Evolutionary conservation across 2,329 filamentous ascomycete species (phyloP).

Genomic region (Fusarium albidum): DNA sequence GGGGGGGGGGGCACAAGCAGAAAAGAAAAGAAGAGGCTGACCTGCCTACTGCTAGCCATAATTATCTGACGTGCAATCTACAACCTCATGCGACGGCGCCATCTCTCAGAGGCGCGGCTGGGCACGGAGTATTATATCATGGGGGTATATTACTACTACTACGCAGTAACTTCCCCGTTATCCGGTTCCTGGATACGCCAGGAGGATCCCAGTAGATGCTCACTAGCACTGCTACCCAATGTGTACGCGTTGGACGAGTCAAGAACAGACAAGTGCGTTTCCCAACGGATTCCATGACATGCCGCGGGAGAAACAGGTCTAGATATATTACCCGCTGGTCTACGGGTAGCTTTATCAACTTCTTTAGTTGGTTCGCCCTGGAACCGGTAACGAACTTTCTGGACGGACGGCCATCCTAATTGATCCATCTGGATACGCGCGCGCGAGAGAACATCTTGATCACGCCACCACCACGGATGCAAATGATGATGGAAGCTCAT

Average conservation of each 20-base stretch:
- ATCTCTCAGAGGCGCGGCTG: conserved; percentile 8
- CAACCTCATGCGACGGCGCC: conserved; percentile 8
- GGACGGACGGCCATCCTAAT: neutral
- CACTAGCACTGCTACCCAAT: too few species aligned
- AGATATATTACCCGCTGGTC: conserved; percentile 5
- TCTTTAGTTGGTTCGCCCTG: too few species aligned
- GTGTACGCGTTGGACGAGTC: neutral
- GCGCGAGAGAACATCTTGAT: too few species aligned
- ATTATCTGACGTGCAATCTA: conserved; percentile 9
- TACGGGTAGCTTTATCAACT: too few species aligned
- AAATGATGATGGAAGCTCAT: too few species aligned
- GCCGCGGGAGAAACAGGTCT: neutral
- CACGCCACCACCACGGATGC: too few species aligned
- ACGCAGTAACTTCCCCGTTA: neutral
- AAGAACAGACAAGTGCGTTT: neutral
- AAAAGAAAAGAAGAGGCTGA: neutral
- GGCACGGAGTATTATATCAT: too few species aligned
- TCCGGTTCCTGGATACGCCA: conserved; percentile 1
- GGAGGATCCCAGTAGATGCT: neutral
- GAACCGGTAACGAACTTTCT: too few species aligned
- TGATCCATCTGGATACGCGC: neutral
- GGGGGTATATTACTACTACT: neutral
- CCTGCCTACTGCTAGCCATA: neutral
- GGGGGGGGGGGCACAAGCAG: neutral
- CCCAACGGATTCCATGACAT: neutral